Evolutionary conservation across 176 grass and related monocot species (phyloP).

Genomic region (Oryza australiensis): DNA sequence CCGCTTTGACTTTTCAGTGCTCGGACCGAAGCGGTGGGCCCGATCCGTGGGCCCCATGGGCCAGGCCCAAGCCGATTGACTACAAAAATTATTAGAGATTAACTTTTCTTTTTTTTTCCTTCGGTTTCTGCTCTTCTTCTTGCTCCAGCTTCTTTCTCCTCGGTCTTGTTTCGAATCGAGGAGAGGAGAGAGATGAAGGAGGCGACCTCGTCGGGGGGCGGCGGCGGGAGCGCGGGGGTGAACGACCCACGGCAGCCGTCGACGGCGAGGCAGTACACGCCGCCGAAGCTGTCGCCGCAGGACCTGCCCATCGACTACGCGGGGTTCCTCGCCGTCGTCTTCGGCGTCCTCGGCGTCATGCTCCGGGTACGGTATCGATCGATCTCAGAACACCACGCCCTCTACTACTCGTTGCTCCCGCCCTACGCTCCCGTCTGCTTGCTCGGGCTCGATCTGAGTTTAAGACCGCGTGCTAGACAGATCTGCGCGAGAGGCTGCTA

Average conservation of each 20-base stretch:
- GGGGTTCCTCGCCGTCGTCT: conserved; percentile 88
- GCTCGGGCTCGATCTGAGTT: not conserved
- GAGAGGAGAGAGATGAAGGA: conserved; percentile 33
- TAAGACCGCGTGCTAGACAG: not conserved
- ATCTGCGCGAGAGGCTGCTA: conserved; percentile 25
- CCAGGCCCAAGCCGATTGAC: not conserved
- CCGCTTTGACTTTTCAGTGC: conserved; percentile 48
- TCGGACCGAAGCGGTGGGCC: conserved; percentile 16
- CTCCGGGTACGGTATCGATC: conserved; percentile 58
- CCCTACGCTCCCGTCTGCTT: not conserved
- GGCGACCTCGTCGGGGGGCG: conserved; percentile 42
- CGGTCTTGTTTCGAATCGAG: not conserved
- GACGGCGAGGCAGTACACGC: conserved; percentile 73
- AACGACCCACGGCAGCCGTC: conserved; percentile 74
- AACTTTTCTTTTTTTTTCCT: not conserved
- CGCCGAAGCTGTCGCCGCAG: conserved; percentile 74
- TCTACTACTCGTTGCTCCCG: not conserved
- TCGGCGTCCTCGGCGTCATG: conserved; percentile 89
- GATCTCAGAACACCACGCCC: not conserved
- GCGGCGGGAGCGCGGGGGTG: conserved; percentile 29
- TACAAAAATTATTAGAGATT: not conserved
- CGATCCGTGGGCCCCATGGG: not conserved
- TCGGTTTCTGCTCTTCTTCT: not conserved
- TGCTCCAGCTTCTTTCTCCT: not conserved
- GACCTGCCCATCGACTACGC: conserved; percentile 90